phyloP scores from a whole-genome alignment of 2,329 filamentous ascomycete genomes.

The Paracamarosporium sp. region DNA sequence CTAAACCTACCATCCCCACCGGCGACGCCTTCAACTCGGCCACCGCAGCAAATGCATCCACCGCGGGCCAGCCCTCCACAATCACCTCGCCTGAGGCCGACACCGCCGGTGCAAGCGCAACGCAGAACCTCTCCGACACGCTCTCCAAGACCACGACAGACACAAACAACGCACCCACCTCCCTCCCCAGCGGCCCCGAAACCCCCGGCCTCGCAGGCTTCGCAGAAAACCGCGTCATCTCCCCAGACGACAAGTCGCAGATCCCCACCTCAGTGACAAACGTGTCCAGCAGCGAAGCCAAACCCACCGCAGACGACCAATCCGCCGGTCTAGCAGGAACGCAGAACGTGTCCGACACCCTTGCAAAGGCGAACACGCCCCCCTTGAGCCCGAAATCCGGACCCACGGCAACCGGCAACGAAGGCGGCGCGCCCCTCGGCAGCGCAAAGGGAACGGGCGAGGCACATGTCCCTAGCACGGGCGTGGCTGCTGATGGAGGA shows the following conservation, averaged over 20 bases:
- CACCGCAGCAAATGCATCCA: constrained; percentile 26
- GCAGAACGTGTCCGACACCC: neutral
- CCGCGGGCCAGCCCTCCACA: constrained; percentile 1
- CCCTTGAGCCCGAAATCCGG: neutral
- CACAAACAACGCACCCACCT: constrained; percentile 15
- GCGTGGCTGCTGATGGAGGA: constrained; percentile 69
- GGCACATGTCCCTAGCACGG: constrained; percentile 41
- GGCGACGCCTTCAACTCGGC: constrained; percentile 20
- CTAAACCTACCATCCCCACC: constrained; percentile 13
- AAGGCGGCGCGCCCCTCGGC: neutral
- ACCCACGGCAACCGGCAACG: neutral
- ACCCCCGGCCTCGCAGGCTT: neutral
- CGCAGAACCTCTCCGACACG: constrained; percentile 37
- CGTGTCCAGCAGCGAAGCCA: neutral
- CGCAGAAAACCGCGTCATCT: neutral
- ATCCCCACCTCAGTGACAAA: neutral
- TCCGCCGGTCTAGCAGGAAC: neutral
- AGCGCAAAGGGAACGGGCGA: neutral
- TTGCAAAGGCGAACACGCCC: neutral
- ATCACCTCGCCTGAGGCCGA: constrained; percentile 16
- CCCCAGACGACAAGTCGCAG: neutral
- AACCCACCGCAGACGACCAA: neutral
- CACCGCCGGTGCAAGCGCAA: constrained; percentile 17
- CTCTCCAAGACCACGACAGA: constrained; percentile 33
- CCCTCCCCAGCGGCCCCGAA: neutral